Evolutionary conservation across 139 green algal genomes (phyloP), one percentile per base, ranked within the genome.

Genomic region (Ettlia oleoabundans): DNA sequence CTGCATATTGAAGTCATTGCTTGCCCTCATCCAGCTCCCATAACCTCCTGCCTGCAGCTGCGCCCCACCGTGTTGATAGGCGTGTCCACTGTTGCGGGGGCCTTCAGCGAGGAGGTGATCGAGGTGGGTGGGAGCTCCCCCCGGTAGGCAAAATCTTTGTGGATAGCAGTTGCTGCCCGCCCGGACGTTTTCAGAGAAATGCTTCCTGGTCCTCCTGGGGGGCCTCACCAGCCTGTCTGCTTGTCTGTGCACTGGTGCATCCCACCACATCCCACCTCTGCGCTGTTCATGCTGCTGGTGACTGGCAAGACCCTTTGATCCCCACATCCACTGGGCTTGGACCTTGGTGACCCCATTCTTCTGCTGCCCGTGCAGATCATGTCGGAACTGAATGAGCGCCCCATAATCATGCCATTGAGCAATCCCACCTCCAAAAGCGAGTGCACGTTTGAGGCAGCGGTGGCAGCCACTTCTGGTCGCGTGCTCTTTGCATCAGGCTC

Each of bases 381-480:
- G 92, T 86, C 85, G 0, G 43, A 67, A 71, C 85, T 82, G 79
- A 91, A 91, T 78, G 82, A 94, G 52, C 89, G 87, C 1, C 95
- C 95, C 33, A 86, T 98, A 82, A 94, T 98, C 71, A 95, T 98
- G 82, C 91, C 95, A 10, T 88, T 98, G n/a, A 96, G 90, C 81
- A 98, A 98, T 86, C 95, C 95, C 41, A 98, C 95, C 24, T 86
- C 62, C 53, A 92, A 94, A 74, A 84, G 92, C 13, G 95, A 98
- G 91, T 98, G 94, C 93, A 98, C 94, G 19, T 93, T 90, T 30
- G 66, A 93, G 82, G 86, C 95, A 38, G 94, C 90, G 8, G 80
- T 95, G 28, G 47, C 73, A 2, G 88, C 55, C 32, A 96, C 82
- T 0, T 43, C 22, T 24, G 93, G 90, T 47, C 80, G 82, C 26